These are phyloP conservation scores for Arthroderma sp. DNA, from an alignment of 2,329 filamentous ascomycete genomes.

Conservation along the genomic window DNA sequence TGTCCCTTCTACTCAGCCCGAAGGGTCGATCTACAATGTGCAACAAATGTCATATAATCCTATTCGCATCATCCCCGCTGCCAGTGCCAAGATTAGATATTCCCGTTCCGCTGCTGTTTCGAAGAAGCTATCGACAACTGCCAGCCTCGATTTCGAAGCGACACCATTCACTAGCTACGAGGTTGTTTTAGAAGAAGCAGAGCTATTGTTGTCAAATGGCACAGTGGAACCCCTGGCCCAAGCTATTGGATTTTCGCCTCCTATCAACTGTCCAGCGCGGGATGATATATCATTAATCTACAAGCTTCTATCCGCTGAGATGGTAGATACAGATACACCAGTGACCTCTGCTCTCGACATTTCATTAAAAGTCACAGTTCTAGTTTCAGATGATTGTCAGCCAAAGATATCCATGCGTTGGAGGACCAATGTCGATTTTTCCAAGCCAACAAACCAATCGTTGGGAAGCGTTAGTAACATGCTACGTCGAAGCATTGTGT, in stretches of 20 bases:
- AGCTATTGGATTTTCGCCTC: slow-evolving; percentile 24
- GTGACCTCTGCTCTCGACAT: slow-evolving; percentile 36
- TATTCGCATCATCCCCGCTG: slow-evolving; percentile 44
- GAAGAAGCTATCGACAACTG: slow-evolving; percentile 37
- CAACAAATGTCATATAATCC: slow-evolving; percentile 42
- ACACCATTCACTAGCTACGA: slow-evolving; percentile 41
- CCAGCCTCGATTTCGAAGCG: slow-evolving; percentile 45
- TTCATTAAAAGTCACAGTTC: slow-evolving; percentile 33
- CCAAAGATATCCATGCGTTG: slow-evolving; percentile 39
- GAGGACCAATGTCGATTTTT: slow-evolving; percentile 40
- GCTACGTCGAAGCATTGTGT: slow-evolving; percentile 34
- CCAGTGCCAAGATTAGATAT: slow-evolving; percentile 46
- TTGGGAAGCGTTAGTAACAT: slow-evolving; percentile 35
- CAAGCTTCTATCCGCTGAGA: slow-evolving; percentile 33
- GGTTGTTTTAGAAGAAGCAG: slow-evolving; percentile 39
- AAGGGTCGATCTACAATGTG: slow-evolving; percentile 42
- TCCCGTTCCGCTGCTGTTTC: slow-evolving; percentile 30
- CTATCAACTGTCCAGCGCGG: slow-evolving; percentile 38
- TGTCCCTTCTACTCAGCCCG: slow-evolving; percentile 39
- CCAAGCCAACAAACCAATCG: slow-evolving; percentile 35
- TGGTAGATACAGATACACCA: slow-evolving; percentile 19
- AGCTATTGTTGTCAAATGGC: slow-evolving; percentile 38
- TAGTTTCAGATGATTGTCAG: slow-evolving; percentile 30
- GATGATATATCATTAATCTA: slow-evolving; percentile 49
- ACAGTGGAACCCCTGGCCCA: slow-evolving; percentile 34